phyloP scores from a whole-genome alignment of 768 basidiomycete genomes.

The Kwoniella newhampshirensis region DNA sequence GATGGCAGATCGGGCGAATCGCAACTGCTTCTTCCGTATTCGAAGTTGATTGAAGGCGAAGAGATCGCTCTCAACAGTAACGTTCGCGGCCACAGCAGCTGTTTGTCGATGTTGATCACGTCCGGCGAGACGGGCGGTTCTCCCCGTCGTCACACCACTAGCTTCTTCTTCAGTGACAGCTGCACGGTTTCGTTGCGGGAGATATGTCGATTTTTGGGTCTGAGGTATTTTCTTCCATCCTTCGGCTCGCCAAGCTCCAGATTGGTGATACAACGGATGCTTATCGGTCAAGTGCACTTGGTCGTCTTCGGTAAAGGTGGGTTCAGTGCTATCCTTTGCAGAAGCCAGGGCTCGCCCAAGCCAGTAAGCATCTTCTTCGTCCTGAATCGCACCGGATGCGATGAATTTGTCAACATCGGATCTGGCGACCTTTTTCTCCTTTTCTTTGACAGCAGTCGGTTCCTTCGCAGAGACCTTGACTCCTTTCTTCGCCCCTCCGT shows the following conservation, averaged over 20 bases:
- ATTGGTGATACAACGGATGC: slow-evolving; percentile 61
- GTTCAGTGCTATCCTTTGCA: slow-evolving; percentile 30
- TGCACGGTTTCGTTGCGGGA: slow-evolving; percentile 67
- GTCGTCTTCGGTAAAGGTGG: slow-evolving; percentile 23
- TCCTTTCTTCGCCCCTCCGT: slow-evolving; percentile 5
- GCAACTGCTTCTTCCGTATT: slow-evolving; percentile 94
- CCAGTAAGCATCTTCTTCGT: slow-evolving; percentile 88
- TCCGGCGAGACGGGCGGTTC: slow-evolving; percentile 83
- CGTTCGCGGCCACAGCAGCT: slow-evolving; percentile 26
- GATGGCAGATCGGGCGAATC: slow-evolving; percentile 91
- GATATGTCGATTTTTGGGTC: slow-evolving; percentile 84
- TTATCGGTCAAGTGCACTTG: slow-evolving; percentile 33
- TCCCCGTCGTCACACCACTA: slow-evolving; percentile 58
- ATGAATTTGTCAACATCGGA: slow-evolving; percentile 52
- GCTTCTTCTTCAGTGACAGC: slow-evolving; percentile 42
- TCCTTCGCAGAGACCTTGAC: slow-evolving; percentile 9
- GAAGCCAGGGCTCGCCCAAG: slow-evolving; percentile 51
- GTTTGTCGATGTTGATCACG: slow-evolving; percentile 84
- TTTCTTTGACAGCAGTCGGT: slow-evolving; percentile 9
- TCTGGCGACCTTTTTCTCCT: slow-evolving; percentile 10
- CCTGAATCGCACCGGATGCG: slow-evolving; percentile 65
- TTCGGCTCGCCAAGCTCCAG: slow-evolving; percentile 87
- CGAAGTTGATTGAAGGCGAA: slow-evolving; percentile 96
- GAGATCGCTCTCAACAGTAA: slow-evolving; percentile 73
- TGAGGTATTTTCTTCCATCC: slow-evolving; percentile 94